Evolutionary conservation across 2,329 filamentous ascomycete genomes (phyloP), one percentile per base, ranked within the genome.

Genomic region (Fusarium humuli): DNA sequence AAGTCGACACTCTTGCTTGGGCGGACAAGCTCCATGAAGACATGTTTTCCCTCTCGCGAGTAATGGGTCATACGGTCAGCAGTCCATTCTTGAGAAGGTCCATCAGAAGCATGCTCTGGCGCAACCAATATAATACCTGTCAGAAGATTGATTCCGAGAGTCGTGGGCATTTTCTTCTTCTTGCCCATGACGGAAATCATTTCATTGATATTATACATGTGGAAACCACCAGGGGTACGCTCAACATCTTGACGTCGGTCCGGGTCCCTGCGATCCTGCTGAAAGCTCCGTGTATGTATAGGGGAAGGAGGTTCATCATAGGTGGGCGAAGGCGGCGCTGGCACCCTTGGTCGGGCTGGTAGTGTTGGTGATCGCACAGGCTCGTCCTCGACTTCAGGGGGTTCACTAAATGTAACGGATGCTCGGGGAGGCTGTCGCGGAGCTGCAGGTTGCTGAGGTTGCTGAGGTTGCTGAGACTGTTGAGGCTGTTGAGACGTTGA

Each of bases 131-230:
- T 97, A 32, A 91, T 88, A 41, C 94, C 94, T 18, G 93, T 97
- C 49, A 91, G 90, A 59, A 96, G 85, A 77, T 98, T 98, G 76
- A 98, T 91, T n/a, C 95, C 95, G 40, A 98, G 81, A 0, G 93
- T 97, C n/a, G 94, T 97, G 2, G 95, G 94, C 93, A 98, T 96
- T 83, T 98, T 98, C 85, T 97, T 97, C 76, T 93, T 92, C 83
- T 97, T 97, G 60, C 95, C 95, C 89, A 97, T 94, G 46, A 96
- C 90, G n/a, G 94, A 95, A 7, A 97, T 89, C 92, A 97, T 97
- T 81, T 98, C 95, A 78, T 94, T 97, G 75, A 98, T 94, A 75
- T 97, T 98, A 82, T 98, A 98, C 79, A 98, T 86, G 77, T 97
- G 94, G 77, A 94, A 98, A 3, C 93, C 93, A 20, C 93, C 92